Evolutionary conservation across 306 rosid species (phyloP).

Genomic region (Glycine tomentella): DNA sequence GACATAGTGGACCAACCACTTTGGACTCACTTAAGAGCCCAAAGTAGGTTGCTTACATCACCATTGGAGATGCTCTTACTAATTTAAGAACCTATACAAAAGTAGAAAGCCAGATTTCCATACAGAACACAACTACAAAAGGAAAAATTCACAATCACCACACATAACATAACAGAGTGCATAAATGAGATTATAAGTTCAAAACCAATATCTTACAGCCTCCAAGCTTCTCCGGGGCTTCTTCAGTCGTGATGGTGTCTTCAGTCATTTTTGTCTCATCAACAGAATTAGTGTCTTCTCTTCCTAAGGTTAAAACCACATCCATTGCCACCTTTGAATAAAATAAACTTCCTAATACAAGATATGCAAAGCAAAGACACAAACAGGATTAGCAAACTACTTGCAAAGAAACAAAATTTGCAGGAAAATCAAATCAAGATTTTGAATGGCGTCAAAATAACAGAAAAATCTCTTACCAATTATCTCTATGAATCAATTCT

Average conservation of each 20-base stretch:
- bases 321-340: conserved; percentile 32
- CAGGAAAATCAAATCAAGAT: neutral
- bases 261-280: conserved; percentile 27
- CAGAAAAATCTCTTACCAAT: neutral
- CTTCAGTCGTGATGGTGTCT: conserved; percentile 10
- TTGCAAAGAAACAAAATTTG: conserved; percentile 8
- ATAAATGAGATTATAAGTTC: conserved; percentile 17
- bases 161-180: neutral
- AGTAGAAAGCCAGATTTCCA: conserved; percentile 13
- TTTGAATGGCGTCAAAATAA: neutral
- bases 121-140: neutral
- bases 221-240: neutral
- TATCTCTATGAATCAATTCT: conserved; percentile 8
- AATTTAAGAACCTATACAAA: neutral
- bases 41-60: neutral
- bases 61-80: neutral
- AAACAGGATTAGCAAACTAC: conserved; percentile 5
- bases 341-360: neutral
- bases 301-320: conserved; percentile 16
- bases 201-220: conserved; percentile 38
- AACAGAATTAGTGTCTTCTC: neutral
- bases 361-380: conserved; percentile 29
- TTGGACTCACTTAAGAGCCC: neutral
- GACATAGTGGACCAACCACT: neutral
- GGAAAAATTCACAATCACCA: conserved; percentile 7